Conservation (phyloP, 805 yeast genomes). For the Pichia paraexigua region DNA sequence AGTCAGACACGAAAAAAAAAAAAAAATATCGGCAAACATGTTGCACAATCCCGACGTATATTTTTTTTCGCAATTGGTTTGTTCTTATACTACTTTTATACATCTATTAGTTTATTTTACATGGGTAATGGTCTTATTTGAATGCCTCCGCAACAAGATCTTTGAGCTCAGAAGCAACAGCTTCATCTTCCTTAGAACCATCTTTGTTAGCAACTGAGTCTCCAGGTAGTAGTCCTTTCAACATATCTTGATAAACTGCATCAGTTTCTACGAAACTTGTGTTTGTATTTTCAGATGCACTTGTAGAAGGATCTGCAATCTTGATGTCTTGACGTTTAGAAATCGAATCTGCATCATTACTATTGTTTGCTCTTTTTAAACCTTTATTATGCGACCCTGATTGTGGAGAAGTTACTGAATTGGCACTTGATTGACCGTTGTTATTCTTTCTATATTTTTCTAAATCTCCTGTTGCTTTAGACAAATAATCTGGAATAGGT, state of each 20-base stretch:
- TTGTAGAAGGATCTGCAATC: not conserved
- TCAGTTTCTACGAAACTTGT: slow-evolving; percentile 9
- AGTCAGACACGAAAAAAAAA: not conserved
- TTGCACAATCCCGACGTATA: slow-evolving; percentile 2
- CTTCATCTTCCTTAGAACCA: slow-evolving; percentile 8
- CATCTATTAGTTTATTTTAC: not conserved
- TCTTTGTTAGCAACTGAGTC: not conserved
- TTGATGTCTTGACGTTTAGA: not conserved
- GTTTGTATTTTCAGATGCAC: not conserved
- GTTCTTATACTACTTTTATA: not conserved
- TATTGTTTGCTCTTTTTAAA: not conserved
- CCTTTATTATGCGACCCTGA: not conserved
- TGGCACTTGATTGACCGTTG: not conserved
- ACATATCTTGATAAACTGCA: slow-evolving; percentile 18
- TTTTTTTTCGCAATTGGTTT: no score
- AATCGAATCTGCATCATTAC: not conserved
- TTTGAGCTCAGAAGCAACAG: slow-evolving; percentile 25
- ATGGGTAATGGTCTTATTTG: slow-evolving; percentile 11
- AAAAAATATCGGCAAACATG: slow-evolving; percentile 1
- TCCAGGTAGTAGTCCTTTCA: slow-evolving; percentile 8
- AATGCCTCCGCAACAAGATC: slow-evolving; percentile 30
- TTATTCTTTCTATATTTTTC: slow-evolving; percentile 26
- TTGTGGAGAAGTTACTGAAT: not conserved
- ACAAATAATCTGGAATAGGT: slow-evolving; percentile 72
- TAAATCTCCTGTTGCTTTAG: slow-evolving; percentile 80